These are phyloP conservation scores for Diaporthe amygdali DNA, from an alignment of 2,329 filamentous ascomycete genomes.

Conservation along the genomic window DNA sequence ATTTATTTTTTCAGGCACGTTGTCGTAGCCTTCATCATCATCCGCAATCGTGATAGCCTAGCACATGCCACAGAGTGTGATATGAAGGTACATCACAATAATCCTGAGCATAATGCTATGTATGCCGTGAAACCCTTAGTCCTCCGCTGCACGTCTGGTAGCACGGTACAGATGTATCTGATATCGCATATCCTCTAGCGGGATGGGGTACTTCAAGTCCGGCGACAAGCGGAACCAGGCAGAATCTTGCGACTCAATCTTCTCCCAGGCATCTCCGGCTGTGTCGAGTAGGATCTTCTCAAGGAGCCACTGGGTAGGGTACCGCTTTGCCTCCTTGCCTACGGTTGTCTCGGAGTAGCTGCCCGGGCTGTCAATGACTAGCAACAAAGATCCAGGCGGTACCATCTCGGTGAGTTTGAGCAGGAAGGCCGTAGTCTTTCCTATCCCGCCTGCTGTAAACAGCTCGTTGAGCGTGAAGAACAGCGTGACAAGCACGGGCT, in stretches of 20 bases:
- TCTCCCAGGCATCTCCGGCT: slow-evolving; percentile 67
- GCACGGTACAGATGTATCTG: slow-evolving; percentile 82
- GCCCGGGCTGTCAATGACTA: slow-evolving; percentile 92
- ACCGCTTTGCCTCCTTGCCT: slow-evolving; percentile 66
- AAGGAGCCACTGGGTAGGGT: slow-evolving; percentile 93
- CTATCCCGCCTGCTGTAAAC: slow-evolving; percentile 76
- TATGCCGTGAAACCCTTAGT: too few relatives aligned
- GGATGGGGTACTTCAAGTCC: slow-evolving; percentile 77
- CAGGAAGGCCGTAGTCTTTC: slow-evolving; percentile 78
- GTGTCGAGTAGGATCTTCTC: slow-evolving; percentile 75
- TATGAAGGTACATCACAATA: too few relatives aligned
- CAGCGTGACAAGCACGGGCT: slow-evolving; percentile 69
- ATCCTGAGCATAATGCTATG: too few relatives aligned
- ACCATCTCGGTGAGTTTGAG: slow-evolving; percentile 67
- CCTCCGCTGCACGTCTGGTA: not conserved
- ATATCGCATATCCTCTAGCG: slow-evolving; percentile 93
- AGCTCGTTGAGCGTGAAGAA: slow-evolving; percentile 97
- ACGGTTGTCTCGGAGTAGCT: slow-evolving; percentile 86
- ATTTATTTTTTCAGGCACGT: too few relatives aligned
- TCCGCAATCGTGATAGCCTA: too few relatives aligned
- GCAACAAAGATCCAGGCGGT: slow-evolving; percentile 66
- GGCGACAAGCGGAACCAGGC: slow-evolving; percentile 81
- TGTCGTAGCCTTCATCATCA: too few relatives aligned
- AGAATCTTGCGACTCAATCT: slow-evolving; percentile 76
- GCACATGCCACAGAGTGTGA: too few relatives aligned